Percentiles rank a stretch among this genome's conserved stretches.
Evolutionary conservation across 148 eudicot species (phyloP).

Genomic region (Cornus controversa): DNA sequence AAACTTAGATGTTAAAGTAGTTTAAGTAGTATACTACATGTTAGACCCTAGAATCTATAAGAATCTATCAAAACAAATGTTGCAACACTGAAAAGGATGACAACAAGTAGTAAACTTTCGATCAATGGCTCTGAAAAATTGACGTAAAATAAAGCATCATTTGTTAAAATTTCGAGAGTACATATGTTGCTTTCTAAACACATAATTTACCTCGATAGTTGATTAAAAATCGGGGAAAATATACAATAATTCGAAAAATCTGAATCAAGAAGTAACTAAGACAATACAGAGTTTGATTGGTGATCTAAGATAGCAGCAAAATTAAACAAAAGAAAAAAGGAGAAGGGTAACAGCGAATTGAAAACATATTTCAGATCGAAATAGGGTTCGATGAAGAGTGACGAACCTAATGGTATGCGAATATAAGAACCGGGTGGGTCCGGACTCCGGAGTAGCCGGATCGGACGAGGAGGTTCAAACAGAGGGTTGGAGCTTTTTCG

Average conservation of each 20-base stretch:
- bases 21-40: too few relatives aligned
- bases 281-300: neutral
- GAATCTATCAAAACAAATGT: too few relatives aligned
- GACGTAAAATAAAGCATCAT: neutral
- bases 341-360: neutral
- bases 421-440: neutral
- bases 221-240: neutral
- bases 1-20: too few relatives aligned
- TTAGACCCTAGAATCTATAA: neutral
- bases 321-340: neutral
- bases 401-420: neutral
- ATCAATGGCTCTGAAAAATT: neutral
- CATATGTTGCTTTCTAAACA: too few relatives aligned
- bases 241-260: too few relatives aligned
- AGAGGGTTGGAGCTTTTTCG: too few relatives aligned
- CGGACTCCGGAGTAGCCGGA: neutral
- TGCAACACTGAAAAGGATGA: too few relatives aligned
- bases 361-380: neutral
- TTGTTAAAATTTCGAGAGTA: neutral
- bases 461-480: neutral
- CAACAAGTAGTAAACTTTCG: neutral
- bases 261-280: too few relatives aligned
- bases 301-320: neutral
- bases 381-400: neutral
- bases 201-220: neutral